Evolutionary conservation across 2,329 filamentous ascomycete species (phyloP).

Genomic region (Fusarium nurragi): DNA sequence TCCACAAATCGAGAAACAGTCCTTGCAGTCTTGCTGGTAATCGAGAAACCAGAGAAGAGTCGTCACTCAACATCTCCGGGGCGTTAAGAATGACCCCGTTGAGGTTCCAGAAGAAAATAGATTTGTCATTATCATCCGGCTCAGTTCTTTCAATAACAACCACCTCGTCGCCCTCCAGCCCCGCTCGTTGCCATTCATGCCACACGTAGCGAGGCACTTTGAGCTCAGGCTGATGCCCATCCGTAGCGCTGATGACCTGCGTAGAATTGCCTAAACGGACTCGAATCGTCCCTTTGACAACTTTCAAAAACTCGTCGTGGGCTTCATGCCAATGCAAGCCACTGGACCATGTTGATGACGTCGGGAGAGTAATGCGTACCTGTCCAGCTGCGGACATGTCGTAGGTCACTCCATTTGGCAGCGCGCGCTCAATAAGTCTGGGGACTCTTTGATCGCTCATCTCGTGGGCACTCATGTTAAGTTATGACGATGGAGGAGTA

Average conservation of each 20-base stretch:
- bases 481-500: neutral
- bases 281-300: conserved; percentile 51
- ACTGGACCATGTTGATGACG: conserved; percentile 57
- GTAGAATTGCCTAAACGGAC: conserved; percentile 33
- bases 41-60: neutral
- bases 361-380: conserved; percentile 56
- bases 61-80: conserved; percentile 4
- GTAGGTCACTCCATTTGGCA: conserved; percentile 39
- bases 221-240: conserved; percentile 43
- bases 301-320: conserved; percentile 57
- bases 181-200: conserved; percentile 59
- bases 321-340: conserved; percentile 60
- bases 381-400: conserved; percentile 51
- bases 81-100: conserved; percentile 53
- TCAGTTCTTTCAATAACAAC: conserved; percentile 59
- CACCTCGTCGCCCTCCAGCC: conserved; percentile 47
- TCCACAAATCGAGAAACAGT: conserved; percentile 41
- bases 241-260: conserved; percentile 33
- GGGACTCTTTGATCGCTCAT: neutral
- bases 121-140: conserved; percentile 56
- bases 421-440: conserved; percentile 6
- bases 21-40: conserved; percentile 25
- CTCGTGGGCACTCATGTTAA: fast-evolving
- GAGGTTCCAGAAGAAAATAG: conserved; percentile 61
- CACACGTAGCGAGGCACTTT: conserved; percentile 49